Evolutionary conservation across 2,329 filamentous ascomycete genomes (phyloP).

Genomic region (Bipolaris gigantea): DNA sequence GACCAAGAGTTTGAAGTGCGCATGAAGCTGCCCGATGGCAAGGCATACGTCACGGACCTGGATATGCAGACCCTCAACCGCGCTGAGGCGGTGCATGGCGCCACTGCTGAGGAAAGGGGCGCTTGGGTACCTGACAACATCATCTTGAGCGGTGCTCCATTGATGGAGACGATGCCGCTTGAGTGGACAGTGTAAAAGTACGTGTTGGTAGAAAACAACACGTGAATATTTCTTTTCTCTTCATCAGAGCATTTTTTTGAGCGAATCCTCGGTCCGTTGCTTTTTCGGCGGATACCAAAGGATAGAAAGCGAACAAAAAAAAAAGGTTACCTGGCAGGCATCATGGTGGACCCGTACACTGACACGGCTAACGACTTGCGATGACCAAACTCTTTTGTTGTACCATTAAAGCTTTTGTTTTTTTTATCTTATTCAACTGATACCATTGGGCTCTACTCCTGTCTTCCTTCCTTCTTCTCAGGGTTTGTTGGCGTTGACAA

Average conservation of each 20-base stretch:
- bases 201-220: slow-evolving; percentile 2
- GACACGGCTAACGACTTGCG: slow-evolving; percentile 18
- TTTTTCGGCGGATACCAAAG: background rate
- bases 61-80: slow-evolving; percentile 88
- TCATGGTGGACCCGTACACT: slow-evolving; percentile 21
- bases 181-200: slow-evolving; percentile 5
- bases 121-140: slow-evolving; percentile 77
- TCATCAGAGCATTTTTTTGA: slow-evolving; percentile 9
- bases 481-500: slow-evolving; percentile 3
- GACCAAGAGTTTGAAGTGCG: slow-evolving; percentile 93
- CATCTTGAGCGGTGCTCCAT: slow-evolving; percentile 11
- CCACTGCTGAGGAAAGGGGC: slow-evolving; percentile 85
- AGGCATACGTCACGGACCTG: slow-evolving; percentile 87
- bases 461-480: background rate
- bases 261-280: slow-evolving; percentile 5
- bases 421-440: slow-evolving; percentile 8
- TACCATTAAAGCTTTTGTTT: slow-evolving; percentile 2
- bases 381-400: background rate
- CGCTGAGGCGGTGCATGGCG: slow-evolving; percentile 78
- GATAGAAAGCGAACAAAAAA: slow-evolving; percentile 9
- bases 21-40: slow-evolving; percentile 66
- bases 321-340: slow-evolving; percentile 15
- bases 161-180: slow-evolving; percentile 1
- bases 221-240: background rate
- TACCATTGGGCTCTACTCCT: slow-evolving; percentile 12